Evolutionary conservation across 1,284 basidiomycete genomes (phyloP), one percentile per base, ranked within the genome.

Genomic region (Lentinus polychrous): DNA sequence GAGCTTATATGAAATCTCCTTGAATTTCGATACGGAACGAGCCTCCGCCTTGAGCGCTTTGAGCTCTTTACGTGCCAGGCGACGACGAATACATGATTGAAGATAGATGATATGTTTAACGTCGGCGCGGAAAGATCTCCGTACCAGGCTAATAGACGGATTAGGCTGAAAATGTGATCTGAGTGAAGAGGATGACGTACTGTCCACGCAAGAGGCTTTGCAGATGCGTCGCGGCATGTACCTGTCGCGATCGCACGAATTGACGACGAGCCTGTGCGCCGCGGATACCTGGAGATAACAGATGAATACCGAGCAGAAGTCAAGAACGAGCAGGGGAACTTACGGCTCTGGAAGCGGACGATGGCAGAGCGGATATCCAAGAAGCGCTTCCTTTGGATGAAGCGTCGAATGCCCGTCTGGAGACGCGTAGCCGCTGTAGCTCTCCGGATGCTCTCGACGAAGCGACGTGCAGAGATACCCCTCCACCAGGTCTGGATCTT

Each of bases 1-100:
- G 52, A 99, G 78, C 59, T 83, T 85, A 66, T 98, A 99, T 0
- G 96, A 98, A 56, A 97, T 97, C 71, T 99, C 96, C 71, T 99
- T 97, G 80, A 96, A 96, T 66, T 96, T 97, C 57, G 89, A 89
- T 27, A 95, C 95, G 0, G 95, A 98, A 48, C 94, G 91, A 20
- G 96, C 96, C 67, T 99, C 96, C 22, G 85, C 79, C 60, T 82
- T 86, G 53, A 98, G 81, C 5, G 73, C 75, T 56, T 86, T 86
- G 49, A 99, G 81, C 64, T 97, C 85, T 57, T 85, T 87, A 53
- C 86, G 82, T 24, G 96, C 96, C 43, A 91, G 71, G 38, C 91
- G 84, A 24, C 95, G 89, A 46, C 96, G 90, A 52, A 95, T 75
- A 61, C 92, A 94, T 17, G 91, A 94, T 65, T 99, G 96, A 27